Evolutionary conservation across 352 stramenopile species (phyloP).

Genomic region (Phytopythium kandeliae): DNA sequence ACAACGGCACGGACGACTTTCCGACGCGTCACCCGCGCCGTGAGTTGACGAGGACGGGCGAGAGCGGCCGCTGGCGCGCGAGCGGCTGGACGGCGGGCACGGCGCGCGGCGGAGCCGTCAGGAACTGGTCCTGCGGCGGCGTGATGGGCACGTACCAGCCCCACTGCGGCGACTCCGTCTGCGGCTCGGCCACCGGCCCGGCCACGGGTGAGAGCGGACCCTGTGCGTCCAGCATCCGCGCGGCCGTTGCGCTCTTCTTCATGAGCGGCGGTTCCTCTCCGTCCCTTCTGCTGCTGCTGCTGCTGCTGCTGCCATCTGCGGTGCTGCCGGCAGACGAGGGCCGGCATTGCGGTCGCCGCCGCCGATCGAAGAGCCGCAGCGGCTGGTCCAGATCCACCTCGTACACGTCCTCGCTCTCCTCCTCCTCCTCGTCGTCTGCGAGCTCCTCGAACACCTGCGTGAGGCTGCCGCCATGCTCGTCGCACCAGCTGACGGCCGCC

Average conservation of each 20-base stretch:
- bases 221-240: constrained; percentile 12
- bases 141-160: constrained; percentile 86
- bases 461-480: constrained; percentile 72
- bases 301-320: constrained; percentile 15
- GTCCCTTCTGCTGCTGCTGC: constrained; percentile 4
- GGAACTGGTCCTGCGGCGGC: constrained; percentile 61
- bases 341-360: neutral
- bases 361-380: neutral
- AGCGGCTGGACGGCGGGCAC: constrained; percentile 5
- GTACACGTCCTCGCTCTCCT: constrained; percentile 27
- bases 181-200: constrained; percentile 6
- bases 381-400: constrained; percentile 11
- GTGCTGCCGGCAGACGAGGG: constrained; percentile 2
- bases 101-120: constrained; percentile 14
- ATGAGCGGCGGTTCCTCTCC: neutral
- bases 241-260: constrained; percentile 25
- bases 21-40: neutral
- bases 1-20: neutral
- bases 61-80: neutral
- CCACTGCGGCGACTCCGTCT: constrained; percentile 79
- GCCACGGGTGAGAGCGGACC: constrained; percentile 12
- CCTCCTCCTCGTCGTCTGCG: constrained; percentile 12
- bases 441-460: constrained; percentile 70
- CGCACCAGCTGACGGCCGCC: constrained; percentile 73
- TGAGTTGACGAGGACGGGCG: neutral